A percentile compares a stretch with the other conserved stretches of the same genome.
Conservation (phyloP, 1,139 yeast genomes). For the Blastobotrys elegans region DNA sequence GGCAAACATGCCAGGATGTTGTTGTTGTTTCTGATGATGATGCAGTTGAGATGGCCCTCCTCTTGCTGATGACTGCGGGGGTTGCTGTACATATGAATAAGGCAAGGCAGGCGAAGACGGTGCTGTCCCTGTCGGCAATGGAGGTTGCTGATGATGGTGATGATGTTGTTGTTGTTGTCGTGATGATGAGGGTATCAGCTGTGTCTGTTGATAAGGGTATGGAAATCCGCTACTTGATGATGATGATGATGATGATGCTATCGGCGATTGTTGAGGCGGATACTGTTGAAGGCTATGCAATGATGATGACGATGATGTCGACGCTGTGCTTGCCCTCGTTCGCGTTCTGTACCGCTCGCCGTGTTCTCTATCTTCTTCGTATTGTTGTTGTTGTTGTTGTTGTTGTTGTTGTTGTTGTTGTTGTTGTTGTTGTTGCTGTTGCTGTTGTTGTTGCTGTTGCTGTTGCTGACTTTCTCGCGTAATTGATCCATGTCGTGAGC, state of each 20-base stretch:
- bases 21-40: neutral
- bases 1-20: neutral
- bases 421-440: neutral
- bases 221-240: neutral
- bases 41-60: neutral
- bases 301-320: slow-evolving; percentile 1
- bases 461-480: neutral
- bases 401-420: neutral
- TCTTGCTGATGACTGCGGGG: neutral
- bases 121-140: neutral
- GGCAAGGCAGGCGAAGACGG: neutral
- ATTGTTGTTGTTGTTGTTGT: neutral
- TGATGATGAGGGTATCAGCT: neutral
- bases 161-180: neutral
- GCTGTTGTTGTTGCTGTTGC: neutral
- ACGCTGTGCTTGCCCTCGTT: slow-evolving; percentile 3
- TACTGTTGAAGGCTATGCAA: neutral
- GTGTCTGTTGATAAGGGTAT: neutral
- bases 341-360: neutral
- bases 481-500: neutral
- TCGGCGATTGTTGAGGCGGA: neutral
- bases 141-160: neutral
- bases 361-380: neutral
- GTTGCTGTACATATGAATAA: neutral
- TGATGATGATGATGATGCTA: neutral